Evolutionary conservation across 192 early-diverging fungal genomes (phyloP), one percentile per base, ranked within the genome.

Genomic region (Coemansia sp.): DNA sequence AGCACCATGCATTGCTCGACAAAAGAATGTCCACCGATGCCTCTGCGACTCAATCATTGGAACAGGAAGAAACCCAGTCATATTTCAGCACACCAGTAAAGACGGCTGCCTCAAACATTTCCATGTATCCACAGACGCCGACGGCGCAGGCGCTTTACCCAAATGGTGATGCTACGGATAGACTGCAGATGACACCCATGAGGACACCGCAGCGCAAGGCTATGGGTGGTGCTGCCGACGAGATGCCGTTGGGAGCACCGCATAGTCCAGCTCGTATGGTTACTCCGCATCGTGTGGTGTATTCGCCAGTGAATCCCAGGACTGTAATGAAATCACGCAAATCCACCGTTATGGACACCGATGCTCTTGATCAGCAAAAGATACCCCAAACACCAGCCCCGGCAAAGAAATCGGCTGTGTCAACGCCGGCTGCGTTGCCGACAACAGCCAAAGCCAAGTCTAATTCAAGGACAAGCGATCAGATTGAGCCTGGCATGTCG

Each of bases 221-320:
- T 9, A 52, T 10, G 28, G 23, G 13, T 9, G 17, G 44, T 11
- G n/a, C n/a, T n/a, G n/a, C n/a, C n/a, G n/a, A n/a, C n/a, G n/a
- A n/a, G n/a, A n/a, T n/a, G n/a, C n/a, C n/a, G n/a, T n/a, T n/a
- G n/a, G n/a, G 40, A 37, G 58, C 37, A 15, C 50, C 61, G 0
- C 72, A 64, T 38, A 68, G 72, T 23, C 72, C 72, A 9, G 34
- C 40, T 11, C 60, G 72, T 11, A 44, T 67, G 9, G 55, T 48
- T 2, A 75, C 72, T n/a, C 72, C 72, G 3, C 72, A 75, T 15
- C 55, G 72, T 6, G 61, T 75, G 3, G 66, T 75, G 1, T 75
- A 67, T 25, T 75, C 72, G 48, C 72, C 72, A 1, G 32, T 34
- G 2, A 50, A 51, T 2, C 56, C 60, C n/a, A 52, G 34, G 44